Base-by-base conservation (phyloP, 2,329 filamentous ascomycete species). In the Hawksworthiomyces lignivorus region DNA sequence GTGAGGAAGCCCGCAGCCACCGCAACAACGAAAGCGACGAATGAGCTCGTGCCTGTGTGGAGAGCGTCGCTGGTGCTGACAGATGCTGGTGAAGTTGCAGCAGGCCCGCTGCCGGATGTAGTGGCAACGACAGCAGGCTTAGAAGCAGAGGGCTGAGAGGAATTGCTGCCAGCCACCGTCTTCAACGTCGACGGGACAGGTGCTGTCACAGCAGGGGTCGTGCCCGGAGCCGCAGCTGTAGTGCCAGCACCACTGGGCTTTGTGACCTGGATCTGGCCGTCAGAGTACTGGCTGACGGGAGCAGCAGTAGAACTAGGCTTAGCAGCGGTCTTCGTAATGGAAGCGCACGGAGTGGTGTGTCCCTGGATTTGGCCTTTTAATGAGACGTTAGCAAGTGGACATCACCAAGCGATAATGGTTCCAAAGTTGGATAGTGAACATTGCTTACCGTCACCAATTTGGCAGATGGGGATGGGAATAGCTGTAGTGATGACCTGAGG, bases 201-300 rank as follows among this genome's bases (percentile, higher is more conserved):
- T 6, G 24, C 31, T 2, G 38, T 20, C 17, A 17, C 20, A 35
- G 24, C 40, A 27, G 42, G 17, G 15, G 38, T 26, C 5, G 39
- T 27, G 10, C 1, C 19, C 12, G 24, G 15, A 7, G 17, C 11
- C 2, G 39, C 19, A 6, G 31, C 14, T 3, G 40, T 36, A n/a
- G 27, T 32, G 9, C 20, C 20, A 17, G 14, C 30, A 15, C 8
- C 17, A 6, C 22, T 22, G 11, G 33, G 46, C 5, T 49, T 44
- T 8, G 63, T 66, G 7, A 65, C 63, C 52, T 72, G 65, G 48
- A 71, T 57, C 54, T 74, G 69, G 29, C 69, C 70, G 45, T 74
- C 70, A 4, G 61, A 60, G 49, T 62, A 62, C 56, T 72, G 65
- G 39, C 60, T 61, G 24, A 69, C 61, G 17, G 60, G 57, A 27